Conservation (phyloP, 1,284 basidiomycete genomes). For the Pseudozyma sp. region DNA sequence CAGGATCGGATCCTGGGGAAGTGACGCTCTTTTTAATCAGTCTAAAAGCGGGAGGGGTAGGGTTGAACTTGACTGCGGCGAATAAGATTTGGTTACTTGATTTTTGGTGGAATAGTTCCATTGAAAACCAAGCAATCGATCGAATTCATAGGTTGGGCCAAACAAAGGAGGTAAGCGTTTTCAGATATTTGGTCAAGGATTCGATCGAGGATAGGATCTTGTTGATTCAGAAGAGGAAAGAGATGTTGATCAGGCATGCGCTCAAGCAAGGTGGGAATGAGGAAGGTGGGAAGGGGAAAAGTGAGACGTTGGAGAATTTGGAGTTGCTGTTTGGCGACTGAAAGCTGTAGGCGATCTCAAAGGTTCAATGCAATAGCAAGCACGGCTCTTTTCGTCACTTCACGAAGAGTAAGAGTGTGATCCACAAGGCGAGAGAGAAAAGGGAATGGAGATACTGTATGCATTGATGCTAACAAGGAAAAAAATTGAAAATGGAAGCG, state of each 20-base stretch:
- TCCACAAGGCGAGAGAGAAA: neutral
- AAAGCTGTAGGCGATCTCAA: conserved; percentile 1
- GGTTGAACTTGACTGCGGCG: conserved; percentile 70
- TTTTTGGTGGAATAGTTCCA: conserved; percentile 67
- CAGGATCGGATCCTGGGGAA: conserved; percentile 74
- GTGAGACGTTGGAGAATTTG: conserved; percentile 61
- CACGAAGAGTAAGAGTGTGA: too few species aligned
- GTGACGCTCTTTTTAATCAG: conserved; percentile 86
- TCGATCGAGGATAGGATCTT: conserved; percentile 80
- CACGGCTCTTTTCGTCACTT: too few species aligned
- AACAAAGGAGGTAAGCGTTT: conserved; percentile 87
- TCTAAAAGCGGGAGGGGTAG: conserved; percentile 93
- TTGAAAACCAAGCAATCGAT: conserved; percentile 79
- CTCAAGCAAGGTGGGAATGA: conserved; percentile 13
- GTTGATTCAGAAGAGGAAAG: conserved; percentile 92
- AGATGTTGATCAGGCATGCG: conserved; percentile 78
- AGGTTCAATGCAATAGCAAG: neutral
- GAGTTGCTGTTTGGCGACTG: conserved; percentile 58
- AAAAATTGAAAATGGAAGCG: neutral
- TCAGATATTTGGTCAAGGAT: conserved; percentile 90
- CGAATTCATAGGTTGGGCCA: conserved; percentile 85
- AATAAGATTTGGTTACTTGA: conserved; percentile 66
- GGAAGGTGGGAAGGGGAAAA: conserved; percentile 12
- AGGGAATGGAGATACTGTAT: neutral
- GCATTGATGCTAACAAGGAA: neutral